A percentile compares a stretch with the other conserved stretches of the same genome.
phyloP scores from a whole-genome alignment of 169 alveolate species.

The Plasmodium gallinaceum region DNA sequence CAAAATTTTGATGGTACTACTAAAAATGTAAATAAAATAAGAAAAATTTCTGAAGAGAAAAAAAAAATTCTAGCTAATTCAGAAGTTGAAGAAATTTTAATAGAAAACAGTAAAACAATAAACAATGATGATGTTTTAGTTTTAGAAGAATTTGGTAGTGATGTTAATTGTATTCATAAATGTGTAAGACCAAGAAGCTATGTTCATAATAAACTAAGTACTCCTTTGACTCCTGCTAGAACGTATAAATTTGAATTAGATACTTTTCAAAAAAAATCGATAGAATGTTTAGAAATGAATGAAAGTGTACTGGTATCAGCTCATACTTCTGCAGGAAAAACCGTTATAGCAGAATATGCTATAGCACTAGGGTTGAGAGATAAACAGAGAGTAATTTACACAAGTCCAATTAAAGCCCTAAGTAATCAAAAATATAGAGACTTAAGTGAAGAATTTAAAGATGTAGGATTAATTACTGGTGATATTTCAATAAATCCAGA shows the following conservation, averaged over 20 bases:
- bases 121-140: constrained; percentile 71
- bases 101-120: constrained; percentile 72
- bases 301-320: constrained; percentile 99
- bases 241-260: constrained; percentile 95
- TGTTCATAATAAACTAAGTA: constrained; percentile 61
- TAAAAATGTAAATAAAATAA: constrained; percentile 31
- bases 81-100: constrained; percentile 45
- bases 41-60: constrained; percentile 3
- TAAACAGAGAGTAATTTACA: constrained; percentile 97
- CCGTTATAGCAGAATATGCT: constrained; percentile 99
- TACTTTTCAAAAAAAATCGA: constrained; percentile 96
- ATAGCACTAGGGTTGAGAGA: constrained; percentile 97
- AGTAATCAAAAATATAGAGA: constrained; percentile 99
- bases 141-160: constrained; percentile 72
- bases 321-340: constrained; percentile 99
- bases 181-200: constrained; percentile 72
- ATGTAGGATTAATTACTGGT: constrained; percentile 99
- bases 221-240: constrained; percentile 88
- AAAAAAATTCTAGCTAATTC: background rate
- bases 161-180: constrained; percentile 73
- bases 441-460: constrained; percentile 96
- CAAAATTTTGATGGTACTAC: constrained; percentile 26
- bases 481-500: constrained; percentile 98
- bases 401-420: constrained; percentile 99
- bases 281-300: constrained; percentile 94